These are phyloP conservation scores for Leccinum solheimii DNA, from an alignment of 1,284 basidiomycete species.

Conservation along the genomic window DNA sequence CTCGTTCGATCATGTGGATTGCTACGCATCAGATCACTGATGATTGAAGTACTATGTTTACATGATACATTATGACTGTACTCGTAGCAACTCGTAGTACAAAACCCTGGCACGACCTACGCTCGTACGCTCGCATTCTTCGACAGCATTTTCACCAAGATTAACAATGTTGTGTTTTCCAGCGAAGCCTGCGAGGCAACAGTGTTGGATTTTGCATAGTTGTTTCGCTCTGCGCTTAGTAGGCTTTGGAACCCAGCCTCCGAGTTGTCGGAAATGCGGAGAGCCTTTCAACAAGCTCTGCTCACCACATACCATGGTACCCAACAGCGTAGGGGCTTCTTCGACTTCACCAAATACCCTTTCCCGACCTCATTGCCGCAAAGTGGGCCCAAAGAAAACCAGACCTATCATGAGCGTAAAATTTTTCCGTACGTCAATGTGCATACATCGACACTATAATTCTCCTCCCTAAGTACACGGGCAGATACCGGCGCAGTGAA, in stretches of 20 bases:
- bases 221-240: not conserved
- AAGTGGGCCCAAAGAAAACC: conserved; percentile 30
- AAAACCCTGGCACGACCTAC: not conserved
- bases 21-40: not conserved
- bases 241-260: not conserved
- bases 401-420: conserved; percentile 61
- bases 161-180: not conserved
- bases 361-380: conserved; percentile 41
- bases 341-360: conserved; percentile 43
- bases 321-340: conserved; percentile 32
- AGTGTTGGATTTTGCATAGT: not conserved
- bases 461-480: conserved; percentile 26
- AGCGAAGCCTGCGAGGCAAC: not conserved
- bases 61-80: not conserved
- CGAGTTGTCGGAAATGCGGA: conserved; percentile 17
- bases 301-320: not conserved
- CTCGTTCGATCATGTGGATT: not conserved
- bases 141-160: not conserved
- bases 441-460: not conserved
- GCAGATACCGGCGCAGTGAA: conserved; percentile 71
- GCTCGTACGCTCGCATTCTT: not conserved
- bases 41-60: not conserved
- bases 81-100: too few species aligned
- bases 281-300: conserved; percentile 17
- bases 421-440: conserved; percentile 72